Base-by-base conservation (phyloP, 306 rosid species). In the Prunus campanulata region DNA sequence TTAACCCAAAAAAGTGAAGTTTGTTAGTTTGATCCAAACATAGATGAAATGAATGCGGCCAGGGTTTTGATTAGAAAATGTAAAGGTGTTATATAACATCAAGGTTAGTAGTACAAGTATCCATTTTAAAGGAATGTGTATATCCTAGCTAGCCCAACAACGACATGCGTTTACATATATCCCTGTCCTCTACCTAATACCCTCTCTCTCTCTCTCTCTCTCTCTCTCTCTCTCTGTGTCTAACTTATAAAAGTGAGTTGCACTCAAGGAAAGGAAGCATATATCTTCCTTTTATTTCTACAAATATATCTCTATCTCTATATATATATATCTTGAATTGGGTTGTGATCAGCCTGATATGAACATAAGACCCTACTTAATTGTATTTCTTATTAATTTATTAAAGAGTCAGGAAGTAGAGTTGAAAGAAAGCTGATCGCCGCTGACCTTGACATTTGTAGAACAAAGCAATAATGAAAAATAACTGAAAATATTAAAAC, bases 151-250 rank as follows among this genome's bases (percentile, higher is more conserved):
- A 70, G 56, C 88, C 67, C 71, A 77, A 79, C 83, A 79, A 71
- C 46, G 84, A 81, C 81, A 72, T 59, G 79, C 29, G 14, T 46
- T 48, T 29, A 20, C 67, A 80, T 75, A 27, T 39, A 85, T 88
- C 87, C 78, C 67, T 89, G 87, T 89, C 90, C 78, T 59, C 77
- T 82, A 88, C 97, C 97, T 89, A 89, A 89, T 88, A 76, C 80
- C 83, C 79, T 35, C 39, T 35, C 42, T 35, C 39, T 35, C 42
- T 35, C 42, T 35, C 42, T 48, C 57, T 47, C 73, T 61, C 77
- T 66, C 42, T 35, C 39, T 35, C 42, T 35, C 42, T 35, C 44
- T 48, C 57, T 47, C 59, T 61, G 25, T 25, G 25, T 25, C 42
- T 69, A 49, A 62, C 71, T 24, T 27, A 50, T 51, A 56, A 75